Base-by-base conservation (phyloP, 768 basidiomycete species). In the Tylopilus subfusipes region DNA sequence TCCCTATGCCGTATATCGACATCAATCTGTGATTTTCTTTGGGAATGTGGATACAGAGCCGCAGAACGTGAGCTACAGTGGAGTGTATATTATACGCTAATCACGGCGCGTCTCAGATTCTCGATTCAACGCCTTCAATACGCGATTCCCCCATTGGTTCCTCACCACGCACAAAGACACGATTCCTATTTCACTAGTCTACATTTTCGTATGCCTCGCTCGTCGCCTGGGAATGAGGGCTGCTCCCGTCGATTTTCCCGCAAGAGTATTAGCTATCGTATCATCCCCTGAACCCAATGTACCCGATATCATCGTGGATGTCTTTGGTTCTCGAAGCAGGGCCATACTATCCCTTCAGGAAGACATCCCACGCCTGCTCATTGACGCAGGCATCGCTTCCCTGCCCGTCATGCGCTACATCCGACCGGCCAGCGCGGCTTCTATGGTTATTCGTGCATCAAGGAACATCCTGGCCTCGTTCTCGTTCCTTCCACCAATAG, bases 131-230 rank as follows among this genome's bases (percentile, higher is more conserved):
- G 57, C 73, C 31, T 69, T 82, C n/a, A 63, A 72, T 47, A 80
- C 82, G 55, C 78, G 79, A 44, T 85, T 84, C 56, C 84, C 85
- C 18, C 84, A 85, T 57, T 63, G 70, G 50, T 83, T 85, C 61
- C 73, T 87, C 21, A 73, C 71, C 2, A 73, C 75, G 1, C 69
- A 78, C 60, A 81, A 74, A 52, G 66, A 67, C 22, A 78, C 82
- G 0, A 76, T 86, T 42, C 84, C 85, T 0, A 78, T 87, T 45
- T 82, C 82, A 12, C 71, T 86, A 40, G 78, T 79, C 36, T 82
- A 81, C 66, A 63, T 84, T 22, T 87, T 84, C 55, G 75, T 81
- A 13, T 75, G 78, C 18, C 68, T 87, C 42, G 76, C 77, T 18
- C 73, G 76, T 16, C 75, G 81, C 31, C 63, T 86, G 1, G 81